phyloP scores from a whole-genome alignment of 805 yeast species.

The Millerago galiae region DNA sequence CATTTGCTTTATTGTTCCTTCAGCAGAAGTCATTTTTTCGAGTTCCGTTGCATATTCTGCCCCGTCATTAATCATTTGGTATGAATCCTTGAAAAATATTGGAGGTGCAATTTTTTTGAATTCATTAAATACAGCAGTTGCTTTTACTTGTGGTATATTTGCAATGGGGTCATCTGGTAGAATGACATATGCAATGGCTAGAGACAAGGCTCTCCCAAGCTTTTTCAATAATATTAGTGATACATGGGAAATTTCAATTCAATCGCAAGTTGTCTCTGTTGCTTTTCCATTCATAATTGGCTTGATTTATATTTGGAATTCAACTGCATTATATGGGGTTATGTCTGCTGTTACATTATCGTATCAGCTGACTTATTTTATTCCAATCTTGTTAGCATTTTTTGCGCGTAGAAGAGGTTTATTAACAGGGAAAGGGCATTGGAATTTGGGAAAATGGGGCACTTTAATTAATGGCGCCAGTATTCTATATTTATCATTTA shows the following conservation, averaged over 20 bases:
- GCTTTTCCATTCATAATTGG: neutral
- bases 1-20: neutral
- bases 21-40: neutral
- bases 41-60: neutral
- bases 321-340: neutral
- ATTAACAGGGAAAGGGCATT: neutral
- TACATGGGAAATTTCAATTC: neutral
- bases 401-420: neutral
- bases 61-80: neutral
- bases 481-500: no score
- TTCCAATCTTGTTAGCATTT: neutral
- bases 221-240: neutral
- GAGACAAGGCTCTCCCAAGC: neutral
- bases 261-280: neutral
- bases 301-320: neutral
- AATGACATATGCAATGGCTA: neutral
- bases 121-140: neutral
- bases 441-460: neutral
- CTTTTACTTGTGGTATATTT: neutral
- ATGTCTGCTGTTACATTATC: neutral
- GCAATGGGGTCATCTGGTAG: neutral
- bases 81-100: neutral
- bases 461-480: neutral
- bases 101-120: neutral
- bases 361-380: neutral